A percentile compares a stretch with the other conserved stretches of the same genome.
These are phyloP conservation scores for Penicillium digitatum DNA, from an alignment of 2,329 filamentous ascomycete genomes.

Conservation along the genomic window DNA sequence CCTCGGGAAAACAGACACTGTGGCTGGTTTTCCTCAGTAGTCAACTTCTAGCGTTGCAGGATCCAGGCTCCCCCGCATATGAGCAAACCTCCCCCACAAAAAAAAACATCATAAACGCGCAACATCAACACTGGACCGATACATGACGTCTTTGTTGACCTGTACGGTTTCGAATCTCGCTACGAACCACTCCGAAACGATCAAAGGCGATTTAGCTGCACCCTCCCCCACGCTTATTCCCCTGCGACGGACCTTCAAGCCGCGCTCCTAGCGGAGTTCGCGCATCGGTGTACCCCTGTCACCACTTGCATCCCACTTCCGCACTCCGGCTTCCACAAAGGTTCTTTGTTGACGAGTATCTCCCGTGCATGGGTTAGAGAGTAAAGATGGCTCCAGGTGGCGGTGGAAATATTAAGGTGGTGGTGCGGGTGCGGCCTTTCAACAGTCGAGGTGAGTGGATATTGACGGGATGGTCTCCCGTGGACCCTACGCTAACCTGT, in stretches of 20 bases:
- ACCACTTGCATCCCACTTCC: conserved; percentile 19
- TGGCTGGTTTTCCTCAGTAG: conserved; percentile 1
- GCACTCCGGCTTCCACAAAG: conserved; percentile 12
- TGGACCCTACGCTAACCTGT: conserved; percentile 6
- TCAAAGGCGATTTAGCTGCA: not conserved
- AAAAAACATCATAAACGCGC: conserved; percentile 16
- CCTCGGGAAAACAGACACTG: conserved; percentile 2
- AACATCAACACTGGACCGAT: conserved; percentile 18
- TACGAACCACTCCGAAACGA: conserved; percentile 11
- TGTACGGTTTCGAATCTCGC: conserved; percentile 16
- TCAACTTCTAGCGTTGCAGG: not conserved
- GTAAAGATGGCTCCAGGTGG: conserved; percentile 63
- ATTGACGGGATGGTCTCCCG: not conserved
- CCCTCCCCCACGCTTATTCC: not conserved
- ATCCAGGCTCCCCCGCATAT: conserved; percentile 1
- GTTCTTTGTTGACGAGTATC: conserved; percentile 12
- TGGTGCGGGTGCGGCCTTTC: conserved; percentile 93
- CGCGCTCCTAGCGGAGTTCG: conserved; percentile 35
- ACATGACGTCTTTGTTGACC: conserved; percentile 41
- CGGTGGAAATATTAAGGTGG: conserved; percentile 98
- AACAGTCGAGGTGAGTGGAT: conserved; percentile 74
- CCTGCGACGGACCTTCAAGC: conserved; percentile 19
- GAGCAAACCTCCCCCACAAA: conserved; percentile 13
- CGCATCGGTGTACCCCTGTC: conserved; percentile 27
- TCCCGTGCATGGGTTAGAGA: conserved; percentile 37